A percentile compares a stretch with the other conserved stretches of the same genome.
Evolutionary conservation across 176 grass and related monocot genomes (phyloP).

Genomic region (Carex kokanica): DNA sequence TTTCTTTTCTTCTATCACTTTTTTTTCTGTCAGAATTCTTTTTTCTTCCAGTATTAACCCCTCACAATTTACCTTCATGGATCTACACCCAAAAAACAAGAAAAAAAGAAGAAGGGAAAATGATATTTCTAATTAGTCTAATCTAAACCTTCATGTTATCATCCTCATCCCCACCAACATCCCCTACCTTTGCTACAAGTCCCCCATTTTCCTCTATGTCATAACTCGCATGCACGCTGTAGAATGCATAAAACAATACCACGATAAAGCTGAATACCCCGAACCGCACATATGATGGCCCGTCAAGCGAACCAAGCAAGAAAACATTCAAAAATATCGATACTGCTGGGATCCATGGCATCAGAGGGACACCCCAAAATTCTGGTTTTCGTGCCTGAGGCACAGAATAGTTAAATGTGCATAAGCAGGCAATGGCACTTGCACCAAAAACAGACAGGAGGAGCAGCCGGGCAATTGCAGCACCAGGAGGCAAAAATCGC

Average conservation of each 20-base stretch:
- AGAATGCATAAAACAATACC: slow-evolving; percentile 64
- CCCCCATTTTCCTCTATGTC: slow-evolving; percentile 64
- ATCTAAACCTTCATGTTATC: slow-evolving; percentile 21
- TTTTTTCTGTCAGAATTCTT: slow-evolving; percentile 4
- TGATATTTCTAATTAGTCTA: slow-evolving; percentile 9
- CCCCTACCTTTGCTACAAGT: slow-evolving; percentile 43
- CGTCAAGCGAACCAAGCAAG: slow-evolving; percentile 64
- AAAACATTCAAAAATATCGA: slow-evolving; percentile 93
- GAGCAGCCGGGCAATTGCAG: slow-evolving; percentile 5
- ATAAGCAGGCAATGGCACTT: slow-evolving; percentile 34
- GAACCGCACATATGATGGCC: slow-evolving; percentile 69
- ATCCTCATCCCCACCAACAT: slow-evolving; percentile 31
- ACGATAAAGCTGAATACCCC: slow-evolving; percentile 52
- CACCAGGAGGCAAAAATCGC: slow-evolving; percentile 37
- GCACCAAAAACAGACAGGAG: slow-evolving; percentile 42
- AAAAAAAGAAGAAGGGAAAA: neutral
- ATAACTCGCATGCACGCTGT: slow-evolving; percentile 80
- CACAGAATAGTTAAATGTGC: slow-evolving; percentile 57
- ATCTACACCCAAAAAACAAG: neutral
- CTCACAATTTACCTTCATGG: slow-evolving; percentile 7
- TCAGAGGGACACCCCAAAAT: slow-evolving; percentile 87
- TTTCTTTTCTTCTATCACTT: slow-evolving; percentile 9
- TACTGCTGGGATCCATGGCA: slow-evolving; percentile 85
- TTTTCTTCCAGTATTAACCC: slow-evolving; percentile 12
- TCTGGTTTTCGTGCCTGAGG: slow-evolving; percentile 52